Base-by-base conservation (phyloP, 106 monocot species). In the Allium fistulosum region DNA sequence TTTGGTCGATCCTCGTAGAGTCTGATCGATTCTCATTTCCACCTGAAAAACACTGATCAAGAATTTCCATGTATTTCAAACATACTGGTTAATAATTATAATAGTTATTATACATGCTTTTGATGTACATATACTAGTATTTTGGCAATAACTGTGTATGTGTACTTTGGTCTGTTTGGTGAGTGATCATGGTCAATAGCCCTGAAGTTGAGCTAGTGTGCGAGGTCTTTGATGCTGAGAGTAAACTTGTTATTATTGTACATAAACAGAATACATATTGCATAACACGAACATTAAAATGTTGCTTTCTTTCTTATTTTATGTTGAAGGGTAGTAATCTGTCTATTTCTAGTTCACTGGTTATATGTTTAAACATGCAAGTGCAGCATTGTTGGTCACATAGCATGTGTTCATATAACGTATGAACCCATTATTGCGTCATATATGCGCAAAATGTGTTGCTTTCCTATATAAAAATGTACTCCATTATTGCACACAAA, bases 1-100 rank as follows among this genome's bases (percentile, higher is more conserved):
- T 91, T 6, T 91, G 91, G 91, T 91, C 87, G 16, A 91, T 87
- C 65, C 87, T 91, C 15, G 65, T 77, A 10, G 80, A 80, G 62
- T 80, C 75, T 4, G 66, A 75, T 18, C 60, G 11, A 9, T 57
- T 46, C 10, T 26, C 68, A 69, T 22, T 75, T 58, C 74, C 79
- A 12, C 60, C 65, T 17, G 47, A 59, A n/a, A 78, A 72, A 50
- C 68, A 49, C 49, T 69, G 63, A 79, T 27, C 49, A 12, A 28
- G 68, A 75, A 18, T 7, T 7, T 9, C n/a, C 22, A 15, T 8
- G 2, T 0, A 61, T 58, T 12, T 5, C 11, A 59, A 12, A 15
- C 6, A 62, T 11, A 51, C 11, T 7, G 47, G 46, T 16, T 12
- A 48, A 45, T 46, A 58, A 12, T 12, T 12, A 55, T 55, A 55